phyloP scores from a whole-genome alignment of 2,329 filamentous ascomycete species.

The Macrophomina tecta region DNA sequence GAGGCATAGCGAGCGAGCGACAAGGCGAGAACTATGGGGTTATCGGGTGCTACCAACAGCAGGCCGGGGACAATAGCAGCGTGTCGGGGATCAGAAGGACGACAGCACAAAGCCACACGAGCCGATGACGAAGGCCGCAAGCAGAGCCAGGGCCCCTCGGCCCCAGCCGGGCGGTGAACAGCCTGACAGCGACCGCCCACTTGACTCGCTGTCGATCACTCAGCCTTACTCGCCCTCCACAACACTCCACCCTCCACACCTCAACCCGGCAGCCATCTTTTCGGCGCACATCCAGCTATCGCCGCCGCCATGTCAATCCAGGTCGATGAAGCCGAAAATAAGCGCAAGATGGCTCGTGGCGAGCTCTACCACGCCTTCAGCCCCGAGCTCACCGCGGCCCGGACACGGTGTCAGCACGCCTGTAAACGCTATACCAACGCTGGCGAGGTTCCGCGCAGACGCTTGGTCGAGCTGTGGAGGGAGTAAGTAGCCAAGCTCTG shows the following conservation, averaged over 20 bases:
- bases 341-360: slow-evolving; percentile 63
- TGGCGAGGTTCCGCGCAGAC: slow-evolving; percentile 65
- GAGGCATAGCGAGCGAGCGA: slow-evolving; percentile 14
- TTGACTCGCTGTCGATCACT: not conserved
- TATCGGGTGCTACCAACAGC: not conserved
- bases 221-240: not conserved
- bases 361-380: slow-evolving; percentile 78
- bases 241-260: not conserved
- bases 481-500: slow-evolving; percentile 61
- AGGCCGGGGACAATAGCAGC: slow-evolving; percentile 1
- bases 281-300: not conserved
- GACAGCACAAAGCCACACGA: slow-evolving; percentile 12
- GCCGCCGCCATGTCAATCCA: slow-evolving; percentile 4
- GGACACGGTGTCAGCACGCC: slow-evolving; percentile 67
- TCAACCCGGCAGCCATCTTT: not conserved
- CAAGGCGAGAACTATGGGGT: not conserved
- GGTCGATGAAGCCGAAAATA: slow-evolving; percentile 40
- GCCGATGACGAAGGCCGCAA: slow-evolving; percentile 22
- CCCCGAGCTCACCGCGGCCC: slow-evolving; percentile 68
- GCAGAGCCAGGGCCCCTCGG: not conserved
- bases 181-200: too few species aligned
- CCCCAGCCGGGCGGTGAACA: slow-evolving; percentile 8
- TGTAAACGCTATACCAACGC: slow-evolving; percentile 69
- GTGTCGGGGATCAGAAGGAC: slow-evolving; percentile 21
- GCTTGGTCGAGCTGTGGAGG: slow-evolving; percentile 70